A percentile compares a stretch with the other conserved stretches of the same genome.
Conservation (phyloP, 495 filamentous ascomycete species). For the Penicillium odoratum region DNA sequence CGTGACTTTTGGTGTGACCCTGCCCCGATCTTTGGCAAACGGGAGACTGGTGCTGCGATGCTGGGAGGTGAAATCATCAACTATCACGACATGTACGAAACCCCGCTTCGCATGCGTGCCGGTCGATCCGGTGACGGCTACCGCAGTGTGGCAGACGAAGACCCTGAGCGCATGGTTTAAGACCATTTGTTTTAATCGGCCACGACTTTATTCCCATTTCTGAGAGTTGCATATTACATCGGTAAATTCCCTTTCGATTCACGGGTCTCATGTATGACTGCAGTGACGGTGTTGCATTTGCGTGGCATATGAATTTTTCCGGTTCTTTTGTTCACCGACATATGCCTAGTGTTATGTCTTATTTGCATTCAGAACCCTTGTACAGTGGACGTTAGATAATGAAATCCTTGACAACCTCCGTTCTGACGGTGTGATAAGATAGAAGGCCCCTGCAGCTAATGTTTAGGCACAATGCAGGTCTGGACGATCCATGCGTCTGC, state of each 20-base stretch:
- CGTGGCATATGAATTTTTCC: slow-evolving; percentile 16
- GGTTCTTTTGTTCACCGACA: not conserved
- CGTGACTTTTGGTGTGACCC: slow-evolving; percentile 96
- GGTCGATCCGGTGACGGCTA: slow-evolving; percentile 30
- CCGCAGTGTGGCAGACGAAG: slow-evolving; percentile 43
- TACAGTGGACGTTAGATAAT: slow-evolving; percentile 30
- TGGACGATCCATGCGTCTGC: slow-evolving; percentile 8
- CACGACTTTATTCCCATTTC: not conserved
- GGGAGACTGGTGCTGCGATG: slow-evolving; percentile 70
- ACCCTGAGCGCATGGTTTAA: slow-evolving; percentile 34
- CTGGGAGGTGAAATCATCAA: slow-evolving; percentile 78
- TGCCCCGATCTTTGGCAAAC: slow-evolving; percentile 73
- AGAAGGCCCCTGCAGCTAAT: slow-evolving; percentile 5
- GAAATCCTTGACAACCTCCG: slow-evolving; percentile 4
- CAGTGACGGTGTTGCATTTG: slow-evolving; percentile 27
- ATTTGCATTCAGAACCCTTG: slow-evolving; percentile 24
- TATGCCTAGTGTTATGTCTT: not conserved
- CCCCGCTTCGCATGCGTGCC: slow-evolving; percentile 64
- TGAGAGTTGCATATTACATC: slow-evolving; percentile 5
- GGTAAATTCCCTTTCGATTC: not conserved
- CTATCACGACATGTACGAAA: slow-evolving; percentile 88
- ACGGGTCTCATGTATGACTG: slow-evolving; percentile 16
- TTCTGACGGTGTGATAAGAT: not conserved
- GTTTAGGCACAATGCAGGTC: not conserved
- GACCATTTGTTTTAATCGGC: not conserved